Conservation (phyloP, 2,329 filamentous ascomycete genomes). For the Uncinocarpus reesii region DNA sequence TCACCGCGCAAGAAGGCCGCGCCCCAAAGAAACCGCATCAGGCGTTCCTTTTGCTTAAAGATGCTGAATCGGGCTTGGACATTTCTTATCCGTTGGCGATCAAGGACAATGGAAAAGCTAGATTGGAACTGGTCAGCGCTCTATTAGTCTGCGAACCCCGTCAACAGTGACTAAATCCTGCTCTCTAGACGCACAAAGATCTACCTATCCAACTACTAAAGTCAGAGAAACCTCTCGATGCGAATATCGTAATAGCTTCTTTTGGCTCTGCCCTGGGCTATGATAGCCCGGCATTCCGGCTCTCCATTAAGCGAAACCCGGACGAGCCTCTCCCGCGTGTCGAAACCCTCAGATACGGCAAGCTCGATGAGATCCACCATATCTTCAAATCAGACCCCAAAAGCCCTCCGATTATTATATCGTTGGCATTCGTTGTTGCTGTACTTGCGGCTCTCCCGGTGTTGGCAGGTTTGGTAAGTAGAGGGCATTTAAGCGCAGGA, state of each 20-base stretch:
- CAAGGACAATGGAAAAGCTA: slow-evolving; percentile 80
- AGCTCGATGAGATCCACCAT: slow-evolving; percentile 77
- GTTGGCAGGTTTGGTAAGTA: slow-evolving; percentile 59
- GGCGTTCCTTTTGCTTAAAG: slow-evolving; percentile 75
- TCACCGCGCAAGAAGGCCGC: slow-evolving; percentile 71
- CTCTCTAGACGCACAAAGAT: slow-evolving; percentile 67
- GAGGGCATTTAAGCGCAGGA: too few relatives aligned
- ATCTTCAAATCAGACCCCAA: slow-evolving; percentile 71
- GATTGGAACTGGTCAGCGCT: slow-evolving; percentile 65
- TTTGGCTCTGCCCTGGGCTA: slow-evolving; percentile 66
- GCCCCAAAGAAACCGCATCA: slow-evolving; percentile 81
- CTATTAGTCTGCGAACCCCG: neutral
- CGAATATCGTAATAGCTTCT: slow-evolving; percentile 74
- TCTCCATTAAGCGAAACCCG: slow-evolving; percentile 56
- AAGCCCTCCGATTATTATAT: slow-evolving; percentile 71
- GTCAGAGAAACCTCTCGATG: slow-evolving; percentile 57
- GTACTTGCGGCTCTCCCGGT: slow-evolving; percentile 64
- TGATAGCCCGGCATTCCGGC: slow-evolving; percentile 60
- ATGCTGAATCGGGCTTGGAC: slow-evolving; percentile 65
- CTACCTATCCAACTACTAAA: slow-evolving; percentile 72
- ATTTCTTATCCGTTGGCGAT: slow-evolving; percentile 73
- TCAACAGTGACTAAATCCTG: slow-evolving; percentile 6
- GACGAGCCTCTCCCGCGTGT: slow-evolving; percentile 50
- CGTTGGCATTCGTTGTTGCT: slow-evolving; percentile 62
- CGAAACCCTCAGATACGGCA: slow-evolving; percentile 71